Conservation (phyloP, 257 asterid genomes). For the Solanum phureja region DNA sequence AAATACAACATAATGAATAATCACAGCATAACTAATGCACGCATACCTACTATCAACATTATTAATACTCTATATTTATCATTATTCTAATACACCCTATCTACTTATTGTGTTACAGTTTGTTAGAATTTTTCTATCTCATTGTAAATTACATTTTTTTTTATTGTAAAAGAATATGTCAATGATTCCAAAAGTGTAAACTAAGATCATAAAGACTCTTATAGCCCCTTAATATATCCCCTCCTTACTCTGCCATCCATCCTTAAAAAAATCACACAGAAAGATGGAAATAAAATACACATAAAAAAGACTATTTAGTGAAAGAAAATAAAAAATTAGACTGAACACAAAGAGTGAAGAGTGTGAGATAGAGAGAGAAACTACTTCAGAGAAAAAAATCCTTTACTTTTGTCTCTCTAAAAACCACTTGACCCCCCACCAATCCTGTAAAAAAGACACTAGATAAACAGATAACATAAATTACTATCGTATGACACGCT, state of each 20-base stretch:
- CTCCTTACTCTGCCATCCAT: background rate
- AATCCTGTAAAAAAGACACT: too few species aligned
- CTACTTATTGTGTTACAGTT: too few species aligned
- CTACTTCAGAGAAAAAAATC: background rate
- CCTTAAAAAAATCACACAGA: background rate
- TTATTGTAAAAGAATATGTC: background rate
- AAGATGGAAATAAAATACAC: background rate
- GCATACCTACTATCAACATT: too few species aligned
- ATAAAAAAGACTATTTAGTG: background rate
- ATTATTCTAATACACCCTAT: too few species aligned
- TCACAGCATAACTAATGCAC: too few species aligned
- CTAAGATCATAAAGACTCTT: background rate
- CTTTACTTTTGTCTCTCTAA: background rate
- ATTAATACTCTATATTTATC: too few species aligned
- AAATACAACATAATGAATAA: too few species aligned
- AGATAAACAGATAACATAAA: too few species aligned
- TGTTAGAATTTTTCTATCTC: too few species aligned
- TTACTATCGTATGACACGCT: too few species aligned
- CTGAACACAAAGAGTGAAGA: background rate
- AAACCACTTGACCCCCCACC: background rate
- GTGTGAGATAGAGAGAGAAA: slow-evolving; percentile 3
- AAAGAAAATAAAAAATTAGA: background rate
- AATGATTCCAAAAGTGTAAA: background rate
- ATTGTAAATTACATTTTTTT: background rate
- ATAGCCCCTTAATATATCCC: background rate